These are phyloP conservation scores for Oehlia diaphana DNA, from an alignment of 192 early-diverging fungal genomes.

Conservation along the genomic window DNA sequence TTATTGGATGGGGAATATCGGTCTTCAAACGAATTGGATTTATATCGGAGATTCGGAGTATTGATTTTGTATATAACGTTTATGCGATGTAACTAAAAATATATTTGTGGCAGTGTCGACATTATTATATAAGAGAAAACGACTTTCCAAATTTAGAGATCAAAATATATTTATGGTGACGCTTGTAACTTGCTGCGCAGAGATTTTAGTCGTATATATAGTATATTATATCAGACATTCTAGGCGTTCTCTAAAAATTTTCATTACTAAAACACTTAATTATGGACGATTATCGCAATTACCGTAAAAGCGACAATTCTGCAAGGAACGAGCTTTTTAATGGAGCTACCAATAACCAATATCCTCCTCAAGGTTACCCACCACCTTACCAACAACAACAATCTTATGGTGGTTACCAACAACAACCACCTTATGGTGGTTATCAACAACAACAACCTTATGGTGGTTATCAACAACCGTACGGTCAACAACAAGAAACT, in stretches of 20 bases:
- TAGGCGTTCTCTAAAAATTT: background rate
- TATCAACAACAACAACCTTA: background rate
- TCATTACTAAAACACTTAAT: background rate
- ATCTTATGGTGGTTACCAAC: background rate
- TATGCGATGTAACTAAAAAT: no score
- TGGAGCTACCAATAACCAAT: conserved; percentile 9
- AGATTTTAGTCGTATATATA: no score
- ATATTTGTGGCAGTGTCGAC: no score
- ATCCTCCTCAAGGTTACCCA: background rate
- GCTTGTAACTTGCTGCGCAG: no score
- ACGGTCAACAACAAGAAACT: conserved; percentile 46
- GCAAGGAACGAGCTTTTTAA: conserved; percentile 14
- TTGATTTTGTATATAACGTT: no score
- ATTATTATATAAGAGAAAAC: no score
- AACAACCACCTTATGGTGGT: conserved; percentile 17
- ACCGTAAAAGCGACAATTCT: background rate
- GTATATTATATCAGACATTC: background rate
- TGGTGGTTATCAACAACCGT: conserved; percentile 16
- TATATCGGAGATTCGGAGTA: no score
- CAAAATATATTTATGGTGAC: no score
- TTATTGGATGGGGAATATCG: no score
- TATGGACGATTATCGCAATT: conserved; percentile 28
- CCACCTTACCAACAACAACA: conserved; percentile 3
- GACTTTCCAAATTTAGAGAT: no score
- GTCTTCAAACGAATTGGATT: no score